A percentile compares a stretch with the other conserved stretches of the same genome.
Conservation (phyloP, 2,329 filamentous ascomycete species). For the Xylariaceae sp. region DNA sequence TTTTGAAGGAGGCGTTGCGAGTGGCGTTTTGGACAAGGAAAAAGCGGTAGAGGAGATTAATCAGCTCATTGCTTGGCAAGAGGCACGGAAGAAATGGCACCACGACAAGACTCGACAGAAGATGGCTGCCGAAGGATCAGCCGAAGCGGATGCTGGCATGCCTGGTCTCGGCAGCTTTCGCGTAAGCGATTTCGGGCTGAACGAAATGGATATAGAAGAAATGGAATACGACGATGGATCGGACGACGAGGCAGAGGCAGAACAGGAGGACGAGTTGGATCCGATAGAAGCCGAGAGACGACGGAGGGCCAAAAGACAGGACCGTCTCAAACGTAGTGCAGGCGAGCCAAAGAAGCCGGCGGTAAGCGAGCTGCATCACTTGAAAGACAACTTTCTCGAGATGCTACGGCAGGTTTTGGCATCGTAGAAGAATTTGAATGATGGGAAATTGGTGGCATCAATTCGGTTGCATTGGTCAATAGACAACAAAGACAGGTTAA, state of each 20-base stretch:
- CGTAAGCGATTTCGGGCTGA: conserved; percentile 85
- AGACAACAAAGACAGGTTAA: conserved; percentile 1
- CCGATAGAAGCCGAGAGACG: conserved; percentile 86
- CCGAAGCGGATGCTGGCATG: conserved; percentile 50
- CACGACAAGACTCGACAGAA: conserved; percentile 97
- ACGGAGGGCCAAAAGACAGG: conserved; percentile 74
- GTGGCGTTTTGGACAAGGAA: conserved; percentile 68
- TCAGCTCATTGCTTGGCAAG: conserved; percentile 87
- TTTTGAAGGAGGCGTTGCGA: conserved; percentile 76
- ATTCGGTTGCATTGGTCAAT: conserved; percentile 3
- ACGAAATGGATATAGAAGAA: conserved; percentile 84
- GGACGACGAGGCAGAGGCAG: conserved; percentile 68
- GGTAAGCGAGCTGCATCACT: conserved; percentile 77
- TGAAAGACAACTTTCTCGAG: conserved; percentile 76
- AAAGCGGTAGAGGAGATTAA: conserved; percentile 81
- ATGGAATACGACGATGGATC: conserved; percentile 77
- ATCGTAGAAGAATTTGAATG: conserved; percentile 49
- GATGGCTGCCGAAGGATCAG: conserved; percentile 84
- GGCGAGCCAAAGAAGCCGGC: conserved; percentile 83
- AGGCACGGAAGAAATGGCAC: conserved; percentile 96
- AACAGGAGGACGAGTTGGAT: conserved; percentile 77
- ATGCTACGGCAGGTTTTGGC: conserved; percentile 84
- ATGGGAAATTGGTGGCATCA: background rate
- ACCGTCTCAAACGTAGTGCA: conserved; percentile 76
- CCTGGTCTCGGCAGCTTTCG: conserved; percentile 65